These are phyloP conservation scores for Solanum hybrid DNA, from an alignment of 305 asterid genomes.

Conservation along the genomic window DNA sequence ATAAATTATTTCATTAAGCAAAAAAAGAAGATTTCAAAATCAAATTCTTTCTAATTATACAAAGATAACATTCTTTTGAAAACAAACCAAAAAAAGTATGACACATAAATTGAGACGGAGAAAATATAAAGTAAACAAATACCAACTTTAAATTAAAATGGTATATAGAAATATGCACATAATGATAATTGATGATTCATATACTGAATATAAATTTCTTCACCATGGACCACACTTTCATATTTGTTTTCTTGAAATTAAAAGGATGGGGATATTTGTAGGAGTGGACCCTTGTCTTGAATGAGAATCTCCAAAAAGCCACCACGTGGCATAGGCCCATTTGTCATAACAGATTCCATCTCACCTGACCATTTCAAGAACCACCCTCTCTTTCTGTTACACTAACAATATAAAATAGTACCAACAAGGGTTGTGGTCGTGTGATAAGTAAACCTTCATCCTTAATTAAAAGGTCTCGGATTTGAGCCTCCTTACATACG, in stretches of 20 bases:
- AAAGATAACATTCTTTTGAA: neutral
- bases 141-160: neutral
- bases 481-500: too few relatives aligned
- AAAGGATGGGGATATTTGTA: neutral
- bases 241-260: neutral
- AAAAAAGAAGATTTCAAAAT: neutral
- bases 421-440: too few relatives aligned
- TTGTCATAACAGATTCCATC: neutral
- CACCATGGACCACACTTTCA: neutral
- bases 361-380: neutral
- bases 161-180: neutral
- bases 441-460: too few relatives aligned
- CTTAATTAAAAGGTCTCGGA: fast-evolving
- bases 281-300: neutral
- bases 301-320: neutral
- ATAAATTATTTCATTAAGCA: neutral
- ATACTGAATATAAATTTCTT: neutral
- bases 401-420: neutral
- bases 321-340: neutral
- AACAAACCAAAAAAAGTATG: neutral
- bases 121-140: neutral
- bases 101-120: neutral
- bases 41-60: neutral
- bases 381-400: neutral
- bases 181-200: neutral